A percentile compares a stretch with the other conserved stretches of the same genome.
Conservation (phyloP, 1,284 basidiomycete species). For the Cutaneotrichosporon cyanovorans region DNA sequence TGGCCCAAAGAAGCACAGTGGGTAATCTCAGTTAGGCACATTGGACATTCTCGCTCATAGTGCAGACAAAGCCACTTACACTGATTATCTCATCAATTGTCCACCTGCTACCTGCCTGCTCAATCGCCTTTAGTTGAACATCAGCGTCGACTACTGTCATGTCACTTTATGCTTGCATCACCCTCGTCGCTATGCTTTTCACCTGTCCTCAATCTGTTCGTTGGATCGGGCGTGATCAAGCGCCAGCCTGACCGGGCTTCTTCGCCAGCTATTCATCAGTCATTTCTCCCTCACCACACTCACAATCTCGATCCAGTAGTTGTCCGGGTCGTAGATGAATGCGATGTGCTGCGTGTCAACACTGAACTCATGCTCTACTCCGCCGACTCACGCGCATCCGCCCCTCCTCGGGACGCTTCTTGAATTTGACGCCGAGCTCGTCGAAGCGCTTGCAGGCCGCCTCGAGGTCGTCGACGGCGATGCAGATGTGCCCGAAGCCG, state of each 20-base stretch:
- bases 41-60: too few species aligned
- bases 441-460: slow-evolving; percentile 79
- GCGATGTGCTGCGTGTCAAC: slow-evolving; percentile 49
- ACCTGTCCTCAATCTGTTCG: too few species aligned
- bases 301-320: slow-evolving; percentile 53
- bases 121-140: too few species aligned
- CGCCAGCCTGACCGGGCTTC: slow-evolving; percentile 10
- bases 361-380: neutral
- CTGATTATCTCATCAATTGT: too few species aligned
- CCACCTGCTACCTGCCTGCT: too few species aligned
- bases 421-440: slow-evolving; percentile 71
- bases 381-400: slow-evolving; percentile 64
- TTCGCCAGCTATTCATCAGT: slow-evolving; percentile 1
- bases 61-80: too few species aligned
- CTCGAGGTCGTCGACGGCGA: slow-evolving; percentile 71
- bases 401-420: slow-evolving; percentile 79
- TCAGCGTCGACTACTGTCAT: too few species aligned
- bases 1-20: too few species aligned
- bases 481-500: slow-evolving; percentile 78
- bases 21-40: too few species aligned
- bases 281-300: neutral
- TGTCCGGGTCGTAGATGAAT: slow-evolving; percentile 82
- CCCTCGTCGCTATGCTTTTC: too few species aligned
- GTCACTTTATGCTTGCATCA: too few species aligned
- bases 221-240: too few species aligned